Evolutionary conservation across 129 eudicot genomes (phyloP).

Genomic region (Arctium minus): DNA sequence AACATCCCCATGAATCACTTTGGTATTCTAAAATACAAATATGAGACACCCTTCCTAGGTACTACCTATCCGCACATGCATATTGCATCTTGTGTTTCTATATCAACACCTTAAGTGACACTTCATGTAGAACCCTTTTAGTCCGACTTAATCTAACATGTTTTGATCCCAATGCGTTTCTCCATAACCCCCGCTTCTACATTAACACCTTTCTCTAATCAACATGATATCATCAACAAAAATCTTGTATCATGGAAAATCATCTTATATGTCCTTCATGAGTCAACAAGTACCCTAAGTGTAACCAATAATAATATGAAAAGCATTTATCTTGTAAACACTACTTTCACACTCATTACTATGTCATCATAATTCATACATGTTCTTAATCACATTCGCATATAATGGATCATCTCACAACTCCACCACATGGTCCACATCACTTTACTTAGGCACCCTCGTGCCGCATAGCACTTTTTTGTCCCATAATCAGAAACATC

Average conservation of each 20-base stretch:
- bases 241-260: no score
- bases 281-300: neutral
- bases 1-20: neutral
- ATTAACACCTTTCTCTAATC: neutral
- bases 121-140: neutral
- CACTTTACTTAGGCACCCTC: no score
- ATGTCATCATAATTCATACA: neutral
- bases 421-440: no score
- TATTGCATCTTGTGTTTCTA: neutral
- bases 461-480: neutral
- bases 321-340: neutral
- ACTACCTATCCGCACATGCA: neutral
- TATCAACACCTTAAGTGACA: no score
- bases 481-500: neutral
- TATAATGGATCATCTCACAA: neutral
- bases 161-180: neutral
- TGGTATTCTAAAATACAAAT: neutral
- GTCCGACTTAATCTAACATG: neutral
- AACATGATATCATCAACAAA: neutral
- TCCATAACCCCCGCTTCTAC: neutral
- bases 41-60: neutral
- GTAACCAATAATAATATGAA: neutral
- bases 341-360: neutral
- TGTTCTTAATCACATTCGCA: neutral
- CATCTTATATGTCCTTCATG: neutral